A percentile compares a stretch with the other conserved stretches of the same genome.
Evolutionary conservation across 768 basidiomycete species (phyloP).

Genomic region (Boletus subcaerulescens): DNA sequence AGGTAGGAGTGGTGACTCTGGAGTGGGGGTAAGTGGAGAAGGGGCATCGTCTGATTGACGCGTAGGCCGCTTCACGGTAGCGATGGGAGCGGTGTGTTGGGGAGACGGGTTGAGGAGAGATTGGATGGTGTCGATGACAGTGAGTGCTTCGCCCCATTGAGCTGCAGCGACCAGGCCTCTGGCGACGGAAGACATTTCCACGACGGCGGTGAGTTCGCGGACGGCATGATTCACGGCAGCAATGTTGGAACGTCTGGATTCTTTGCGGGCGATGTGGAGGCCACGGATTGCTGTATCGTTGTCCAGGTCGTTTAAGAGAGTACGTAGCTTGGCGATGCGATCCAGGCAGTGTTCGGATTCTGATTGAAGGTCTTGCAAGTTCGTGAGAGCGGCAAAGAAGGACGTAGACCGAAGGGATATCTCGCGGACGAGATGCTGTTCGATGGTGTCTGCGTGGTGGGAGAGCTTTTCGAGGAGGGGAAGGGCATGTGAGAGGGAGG

Average conservation of each 20-base stretch:
- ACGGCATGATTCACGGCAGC: slow-evolving; percentile 58
- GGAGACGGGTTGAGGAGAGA: slow-evolving; percentile 45
- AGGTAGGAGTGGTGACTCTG: slow-evolving; percentile 26
- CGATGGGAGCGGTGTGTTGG: slow-evolving; percentile 5
- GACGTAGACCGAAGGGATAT: slow-evolving; percentile 87
- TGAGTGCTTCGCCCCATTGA: slow-evolving; percentile 85
- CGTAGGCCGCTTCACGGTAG: slow-evolving; percentile 1
- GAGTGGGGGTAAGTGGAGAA: slow-evolving; percentile 36
- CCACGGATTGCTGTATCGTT: slow-evolving; percentile 76
- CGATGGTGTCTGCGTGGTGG: slow-evolving; percentile 88
- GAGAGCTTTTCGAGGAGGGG: slow-evolving; percentile 88
- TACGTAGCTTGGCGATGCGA: slow-evolving; percentile 70
- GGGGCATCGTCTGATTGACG: slow-evolving; percentile 17
- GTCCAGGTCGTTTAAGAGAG: slow-evolving; percentile 72
- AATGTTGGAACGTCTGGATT: slow-evolving; percentile 61
- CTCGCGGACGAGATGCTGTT: slow-evolving; percentile 91
- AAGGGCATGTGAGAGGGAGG: slow-evolving; percentile 61
- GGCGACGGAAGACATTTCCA: slow-evolving; percentile 74
- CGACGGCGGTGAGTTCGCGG: slow-evolving; percentile 62
- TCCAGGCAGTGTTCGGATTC: slow-evolving; percentile 82
- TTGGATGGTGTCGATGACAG: slow-evolving; percentile 67
- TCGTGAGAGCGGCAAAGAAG: slow-evolving; percentile 95
- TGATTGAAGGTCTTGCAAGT: slow-evolving; percentile 87
- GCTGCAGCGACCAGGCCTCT: slow-evolving; percentile 74
- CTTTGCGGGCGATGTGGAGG: slow-evolving; percentile 65